Evolutionary conservation across 164 flowering plant species (phyloP), one percentile per base, ranked within the genome.

Genomic region (Berberis thunbergii): DNA sequence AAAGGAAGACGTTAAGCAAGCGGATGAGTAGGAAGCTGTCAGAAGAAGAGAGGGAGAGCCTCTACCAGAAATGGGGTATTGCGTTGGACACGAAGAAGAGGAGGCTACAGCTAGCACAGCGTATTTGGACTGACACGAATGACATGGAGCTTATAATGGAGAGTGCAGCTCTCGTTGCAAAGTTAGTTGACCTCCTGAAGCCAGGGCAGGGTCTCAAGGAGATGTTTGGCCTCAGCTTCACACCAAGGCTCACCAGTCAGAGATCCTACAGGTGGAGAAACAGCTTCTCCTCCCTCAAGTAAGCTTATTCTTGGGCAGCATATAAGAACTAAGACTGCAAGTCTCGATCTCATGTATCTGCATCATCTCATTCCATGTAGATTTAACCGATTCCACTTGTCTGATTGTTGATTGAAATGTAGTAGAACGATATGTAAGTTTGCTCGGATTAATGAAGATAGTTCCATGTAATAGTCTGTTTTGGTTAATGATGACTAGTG

Each of bases 151-250:
- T 85, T 55, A 48, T 81, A 45, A 66, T 3, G n/a, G 91, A 85
- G 64, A 91, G 99, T 63, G 97, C 97, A 41, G 59, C 74, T 43
- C 71, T 88, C 61, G 84, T 95, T 6, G 90, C 90, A 2, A 89
- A 79, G 75, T 76, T 91, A 59, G 70, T 85, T 13, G 85, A 81
- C 56, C 78, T 89, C 58, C 62, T 67, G 0, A 86, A 84, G 65
- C 82, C 83, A 46, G 97, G 85, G n/a, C 64, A 76, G 52, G 84
- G 86, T 49, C 72, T 80, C 41, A 91, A 89, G 77, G 97, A 82
- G 74, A 95, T 87, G 94, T 89, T 91, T 64, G 94, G 96, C 7
- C 92, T 95, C n/a, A 86, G 89, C 76, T 89, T 95, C 73, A 71
- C 89, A 3, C 86, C 92, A 4, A 75, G 76, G 38, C 62, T 46